Conservation (phyloP, 306 rosid species). For the Dicorynia guianensis region DNA sequence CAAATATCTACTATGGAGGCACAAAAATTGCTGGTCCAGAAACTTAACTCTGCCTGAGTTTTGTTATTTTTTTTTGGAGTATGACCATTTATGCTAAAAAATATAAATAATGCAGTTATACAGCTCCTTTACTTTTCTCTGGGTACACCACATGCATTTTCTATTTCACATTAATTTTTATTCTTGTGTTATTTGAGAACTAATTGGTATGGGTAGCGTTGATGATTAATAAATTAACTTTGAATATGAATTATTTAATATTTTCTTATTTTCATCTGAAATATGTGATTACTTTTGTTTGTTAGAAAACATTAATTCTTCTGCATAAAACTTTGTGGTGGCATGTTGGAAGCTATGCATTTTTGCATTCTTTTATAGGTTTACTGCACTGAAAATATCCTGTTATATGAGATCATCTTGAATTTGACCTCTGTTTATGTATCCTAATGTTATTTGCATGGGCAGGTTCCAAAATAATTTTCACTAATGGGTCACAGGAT, state of each 20-base stretch:
- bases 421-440: slow-evolving; percentile 23
- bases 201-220: slow-evolving; percentile 15
- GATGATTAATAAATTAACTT: slow-evolving; percentile 1
- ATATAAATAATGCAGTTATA: slow-evolving; percentile 18
- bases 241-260: slow-evolving; percentile 2
- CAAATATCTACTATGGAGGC: slow-evolving; percentile 95
- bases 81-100: background rate
- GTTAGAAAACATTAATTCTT: background rate
- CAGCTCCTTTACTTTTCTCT: background rate
- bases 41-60: slow-evolving; percentile 23
- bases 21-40: slow-evolving; percentile 76
- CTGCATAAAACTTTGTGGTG: background rate
- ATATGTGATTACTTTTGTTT: background rate
- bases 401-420: slow-evolving; percentile 10
- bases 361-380: slow-evolving; percentile 20
- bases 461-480: slow-evolving; percentile 86
- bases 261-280: slow-evolving; percentile 16
- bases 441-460: slow-evolving; percentile 41
- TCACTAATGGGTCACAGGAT: slow-evolving; percentile 94
- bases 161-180: background rate
- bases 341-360: slow-evolving; percentile 18
- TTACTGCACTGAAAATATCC: slow-evolving; percentile 3
- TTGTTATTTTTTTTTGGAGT: background rate
- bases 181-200: background rate
- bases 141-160: background rate